Conservation (phyloP, 2,329 filamentous ascomycete species). For the Verticillium tricorpus region DNA sequence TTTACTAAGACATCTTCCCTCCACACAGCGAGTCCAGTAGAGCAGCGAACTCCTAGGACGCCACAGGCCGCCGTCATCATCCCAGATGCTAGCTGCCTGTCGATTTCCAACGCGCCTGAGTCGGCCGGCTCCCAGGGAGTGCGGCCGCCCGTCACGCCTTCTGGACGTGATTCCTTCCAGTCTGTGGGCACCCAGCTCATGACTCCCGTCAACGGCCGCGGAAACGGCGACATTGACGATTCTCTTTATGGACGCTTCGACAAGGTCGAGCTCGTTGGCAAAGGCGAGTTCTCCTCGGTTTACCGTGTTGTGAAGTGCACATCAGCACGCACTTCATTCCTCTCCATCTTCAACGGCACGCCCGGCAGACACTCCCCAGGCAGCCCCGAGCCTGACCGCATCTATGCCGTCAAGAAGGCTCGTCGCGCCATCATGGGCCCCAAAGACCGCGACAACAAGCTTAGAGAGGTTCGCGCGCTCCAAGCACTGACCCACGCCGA, state of each 20-base stretch:
- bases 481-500: conserved; percentile 73
- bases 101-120: conserved; percentile 62
- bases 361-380: conserved; percentile 44
- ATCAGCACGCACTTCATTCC: conserved; percentile 18
- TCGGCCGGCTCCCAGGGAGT: conserved; percentile 24
- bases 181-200: conserved; percentile 50
- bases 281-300: conserved; percentile 90
- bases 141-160: conserved; percentile 67
- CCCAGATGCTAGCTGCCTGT: conserved; percentile 76
- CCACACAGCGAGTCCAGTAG: conserved; percentile 58
- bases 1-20: conserved; percentile 49
- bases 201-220: conserved; percentile 65
- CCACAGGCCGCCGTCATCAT: conserved; percentile 71
- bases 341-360: conserved; percentile 35
- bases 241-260: conserved; percentile 72
- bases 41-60: conserved; percentile 67
- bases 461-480: conserved; percentile 78
- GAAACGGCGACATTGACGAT: conserved; percentile 67
- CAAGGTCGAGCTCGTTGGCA: conserved; percentile 74
- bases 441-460: conserved; percentile 75
- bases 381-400: conserved; percentile 49
- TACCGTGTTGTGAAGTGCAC: conserved; percentile 63
- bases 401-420: conserved; percentile 93
- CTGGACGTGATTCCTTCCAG: conserved; percentile 46
- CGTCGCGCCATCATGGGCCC: conserved; percentile 73